Evolutionary conservation across 1,284 basidiomycete species (phyloP), one percentile per base, ranked within the genome.

Genomic region (Austroboletus olivaceoglutinosus): DNA sequence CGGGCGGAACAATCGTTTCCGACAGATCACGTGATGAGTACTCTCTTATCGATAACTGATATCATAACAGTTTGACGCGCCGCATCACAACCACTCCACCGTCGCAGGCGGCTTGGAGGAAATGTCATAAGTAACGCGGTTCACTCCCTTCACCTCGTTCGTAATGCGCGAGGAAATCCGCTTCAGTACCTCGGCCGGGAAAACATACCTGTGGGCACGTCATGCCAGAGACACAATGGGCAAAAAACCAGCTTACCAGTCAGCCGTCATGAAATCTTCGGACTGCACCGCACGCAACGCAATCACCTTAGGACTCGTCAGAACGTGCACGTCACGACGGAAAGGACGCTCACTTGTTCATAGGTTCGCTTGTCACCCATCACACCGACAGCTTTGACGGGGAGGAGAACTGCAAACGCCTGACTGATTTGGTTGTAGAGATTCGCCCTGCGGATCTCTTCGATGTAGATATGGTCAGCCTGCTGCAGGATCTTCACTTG

Each of bases 311-410:
- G 13, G 9, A 12, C n/a, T n/a, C n/a, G 15, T 58, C 15, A 48
- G 48, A 30, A 45, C 33, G 44, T 21, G 23, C 4, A 22, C 21
- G 42, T 11, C 11, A 39, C 12, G 33, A 27, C 21, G 18, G 5
- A 7, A 1, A 13, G 48, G 42, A 30, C 37, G 56, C 78, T 66
- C 44, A 87, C 91, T 78, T 98, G 96, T 65, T 99, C 95, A 65
- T 99, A 99, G 13, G 97, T 99, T 68, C 97, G 81, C 65, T 86
- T 85, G 72, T 99, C 97, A 37, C 97, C 97, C 85, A 97, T 95
- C 19, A 99, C 97, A 57, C 97, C 96, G 39, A 99, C 97, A 4
- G 96, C 96, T 61, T 88, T 88, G 41, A 99, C 95, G 21, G 96
- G 96, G n/a, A 99, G 76, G 2, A 99, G 78, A 2, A 98, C 96